Percentiles rank a stretch among this genome's conserved stretches.
phyloP scores from a whole-genome alignment of 305 asterid genomes.

The Ilex paraguariensis region DNA sequence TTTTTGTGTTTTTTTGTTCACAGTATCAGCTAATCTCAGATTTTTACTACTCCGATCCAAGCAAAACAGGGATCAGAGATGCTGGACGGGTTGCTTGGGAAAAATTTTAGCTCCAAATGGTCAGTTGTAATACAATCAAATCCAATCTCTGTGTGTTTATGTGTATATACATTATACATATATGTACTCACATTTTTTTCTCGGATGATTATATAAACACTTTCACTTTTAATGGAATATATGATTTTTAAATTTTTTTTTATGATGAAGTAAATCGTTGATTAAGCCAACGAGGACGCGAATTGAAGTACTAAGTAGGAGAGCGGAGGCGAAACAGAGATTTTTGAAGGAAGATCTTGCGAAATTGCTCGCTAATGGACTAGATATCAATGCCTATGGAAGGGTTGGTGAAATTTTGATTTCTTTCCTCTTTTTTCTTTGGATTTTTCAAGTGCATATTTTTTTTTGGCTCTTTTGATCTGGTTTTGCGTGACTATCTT shows the following conservation, averaged over 20 bases:
- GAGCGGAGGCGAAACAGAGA: slow-evolving; percentile 92
- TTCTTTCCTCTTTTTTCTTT: neutral
- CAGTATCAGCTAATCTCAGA: too few relatives aligned
- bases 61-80: neutral
- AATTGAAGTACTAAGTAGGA: slow-evolving; percentile 65
- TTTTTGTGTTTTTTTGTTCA: too few relatives aligned
- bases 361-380: slow-evolving; percentile 85
- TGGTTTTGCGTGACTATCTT: neutral
- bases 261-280: slow-evolving; percentile 62
- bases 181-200: too few relatives aligned
- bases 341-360: slow-evolving; percentile 87
- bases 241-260: slow-evolving; percentile 1
- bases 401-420: slow-evolving; percentile 44
- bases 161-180: too few relatives aligned
- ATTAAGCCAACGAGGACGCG: slow-evolving; percentile 64
- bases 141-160: neutral
- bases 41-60: too few relatives aligned
- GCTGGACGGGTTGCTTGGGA: neutral
- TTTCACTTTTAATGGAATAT: neutral
- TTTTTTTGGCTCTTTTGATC: neutral
- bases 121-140: neutral
- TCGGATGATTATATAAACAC: too few relatives aligned
- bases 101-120: neutral
- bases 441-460: neutral
- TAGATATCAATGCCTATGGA: slow-evolving; percentile 86